phyloP scores from a whole-genome alignment of 116 monocot species.

The Papilionanthe hybrid region DNA sequence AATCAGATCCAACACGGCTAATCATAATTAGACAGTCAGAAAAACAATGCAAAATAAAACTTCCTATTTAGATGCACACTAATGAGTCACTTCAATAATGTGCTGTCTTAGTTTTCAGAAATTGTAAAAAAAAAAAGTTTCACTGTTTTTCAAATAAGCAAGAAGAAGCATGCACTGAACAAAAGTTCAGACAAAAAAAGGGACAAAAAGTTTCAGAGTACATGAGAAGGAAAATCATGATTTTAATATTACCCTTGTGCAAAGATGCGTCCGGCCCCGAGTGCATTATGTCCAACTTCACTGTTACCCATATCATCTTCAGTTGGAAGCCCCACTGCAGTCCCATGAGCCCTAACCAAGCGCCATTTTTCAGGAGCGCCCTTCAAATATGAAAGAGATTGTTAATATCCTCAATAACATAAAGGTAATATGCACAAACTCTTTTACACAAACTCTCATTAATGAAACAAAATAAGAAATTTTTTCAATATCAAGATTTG shows the following conservation, averaged over 20 bases:
- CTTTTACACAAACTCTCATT: not conserved
- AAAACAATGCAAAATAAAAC: not conserved
- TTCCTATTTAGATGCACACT: not conserved
- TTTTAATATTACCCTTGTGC: constrained; percentile 70
- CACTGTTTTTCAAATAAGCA: not conserved
- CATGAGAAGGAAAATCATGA: not conserved
- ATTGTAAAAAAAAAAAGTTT: not conserved
- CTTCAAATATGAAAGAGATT: constrained; percentile 22
- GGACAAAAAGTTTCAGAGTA: not conserved
- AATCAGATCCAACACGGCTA: not conserved
- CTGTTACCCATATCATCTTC: constrained; percentile 99
- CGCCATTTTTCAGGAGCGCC: constrained; percentile 89
- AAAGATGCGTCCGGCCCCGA: constrained; percentile 92
- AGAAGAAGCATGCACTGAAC: not conserved
- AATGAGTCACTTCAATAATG: not conserved
- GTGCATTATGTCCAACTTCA: constrained; percentile 99
- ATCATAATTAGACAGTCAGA: not conserved
- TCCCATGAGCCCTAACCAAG: constrained; percentile 87
- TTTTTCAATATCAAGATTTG: not conserved
- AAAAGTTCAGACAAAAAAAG: not conserved
- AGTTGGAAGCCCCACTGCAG: constrained; percentile 87
- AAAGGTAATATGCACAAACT: not conserved
- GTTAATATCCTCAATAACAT: not conserved
- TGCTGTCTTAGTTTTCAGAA: not conserved
- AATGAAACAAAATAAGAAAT: not conserved